phyloP scores from a whole-genome alignment of 306 rosid genomes.

The Medicago truncatula region DNA sequence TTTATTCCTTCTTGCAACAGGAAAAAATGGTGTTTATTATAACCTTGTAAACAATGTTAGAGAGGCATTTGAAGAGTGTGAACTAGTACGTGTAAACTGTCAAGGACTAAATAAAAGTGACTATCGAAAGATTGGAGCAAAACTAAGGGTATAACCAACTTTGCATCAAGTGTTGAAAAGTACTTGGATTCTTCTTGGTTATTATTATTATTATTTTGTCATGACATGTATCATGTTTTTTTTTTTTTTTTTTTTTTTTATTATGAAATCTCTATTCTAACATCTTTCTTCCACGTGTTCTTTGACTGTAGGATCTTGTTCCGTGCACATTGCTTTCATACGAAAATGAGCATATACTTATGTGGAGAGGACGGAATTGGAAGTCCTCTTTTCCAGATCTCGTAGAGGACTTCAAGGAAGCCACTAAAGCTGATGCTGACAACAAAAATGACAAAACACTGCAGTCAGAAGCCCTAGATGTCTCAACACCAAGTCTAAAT shows the following conservation, averaged over 20 bases:
- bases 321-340: conserved; percentile 89
- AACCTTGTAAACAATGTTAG: conserved; percentile 65
- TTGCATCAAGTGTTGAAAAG: conserved; percentile 36
- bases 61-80: conserved; percentile 97
- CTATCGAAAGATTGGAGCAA: conserved; percentile 88
- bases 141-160: conserved; percentile 70
- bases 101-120: conserved; percentile 90
- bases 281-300: conserved; percentile 35
- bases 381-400: conserved; percentile 58
- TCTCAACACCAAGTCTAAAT: conserved; percentile 23
- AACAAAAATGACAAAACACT: conserved; percentile 33
- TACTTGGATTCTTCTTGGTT: background rate
- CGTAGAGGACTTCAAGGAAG: conserved; percentile 42
- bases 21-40: conserved; percentile 88
- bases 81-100: conserved; percentile 85
- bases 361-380: conserved; percentile 92
- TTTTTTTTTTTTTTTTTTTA: conserved; percentile 4
- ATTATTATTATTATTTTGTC: conserved; percentile 2
- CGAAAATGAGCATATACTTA: conserved; percentile 80
- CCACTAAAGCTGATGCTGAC: conserved; percentile 36
- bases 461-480: conserved; percentile 42
- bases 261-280: conserved; percentile 17
- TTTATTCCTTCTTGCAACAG: conserved; percentile 50
- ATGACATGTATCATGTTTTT: background rate
- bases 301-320: conserved; percentile 83